These are phyloP conservation scores for Fusarium compactum DNA, from an alignment of 2,329 filamentous ascomycete species.

Conservation along the genomic window DNA sequence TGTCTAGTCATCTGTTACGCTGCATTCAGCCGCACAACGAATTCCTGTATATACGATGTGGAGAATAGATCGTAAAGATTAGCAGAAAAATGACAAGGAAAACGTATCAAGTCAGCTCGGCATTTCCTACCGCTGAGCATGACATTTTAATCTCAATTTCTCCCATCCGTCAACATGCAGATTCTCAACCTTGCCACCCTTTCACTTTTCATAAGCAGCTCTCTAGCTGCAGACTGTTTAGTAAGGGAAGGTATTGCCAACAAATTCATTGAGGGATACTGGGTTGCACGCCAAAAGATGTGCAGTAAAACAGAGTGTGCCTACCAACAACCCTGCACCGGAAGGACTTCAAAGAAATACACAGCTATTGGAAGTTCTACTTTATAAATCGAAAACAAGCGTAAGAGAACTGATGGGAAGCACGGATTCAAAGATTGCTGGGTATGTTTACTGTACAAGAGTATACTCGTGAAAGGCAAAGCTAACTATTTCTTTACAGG, in stretches of 20 bases:
- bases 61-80: neutral
- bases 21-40: no score
- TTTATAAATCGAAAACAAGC: neutral
- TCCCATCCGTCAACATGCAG: neutral
- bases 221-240: neutral
- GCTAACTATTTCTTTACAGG: neutral
- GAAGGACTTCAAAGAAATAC: neutral
- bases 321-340: constrained; percentile 1
- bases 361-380: neutral
- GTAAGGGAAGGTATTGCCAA: neutral
- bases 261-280: neutral
- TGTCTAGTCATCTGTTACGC: neutral
- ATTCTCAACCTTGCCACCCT: neutral
- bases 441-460: neutral
- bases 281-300: constrained; percentile 12
- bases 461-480: fast-evolving
- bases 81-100: no score
- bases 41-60: neutral
- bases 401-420: constrained; percentile 2
- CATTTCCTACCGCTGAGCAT: neutral
- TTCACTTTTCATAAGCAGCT: neutral
- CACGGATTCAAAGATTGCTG: constrained; percentile 5
- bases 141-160: neutral
- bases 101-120: neutral
- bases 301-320: neutral